These are phyloP conservation scores for Phytopythium chamaehyphon DNA, from an alignment of 352 stramenopile genomes.

Conservation along the genomic window DNA sequence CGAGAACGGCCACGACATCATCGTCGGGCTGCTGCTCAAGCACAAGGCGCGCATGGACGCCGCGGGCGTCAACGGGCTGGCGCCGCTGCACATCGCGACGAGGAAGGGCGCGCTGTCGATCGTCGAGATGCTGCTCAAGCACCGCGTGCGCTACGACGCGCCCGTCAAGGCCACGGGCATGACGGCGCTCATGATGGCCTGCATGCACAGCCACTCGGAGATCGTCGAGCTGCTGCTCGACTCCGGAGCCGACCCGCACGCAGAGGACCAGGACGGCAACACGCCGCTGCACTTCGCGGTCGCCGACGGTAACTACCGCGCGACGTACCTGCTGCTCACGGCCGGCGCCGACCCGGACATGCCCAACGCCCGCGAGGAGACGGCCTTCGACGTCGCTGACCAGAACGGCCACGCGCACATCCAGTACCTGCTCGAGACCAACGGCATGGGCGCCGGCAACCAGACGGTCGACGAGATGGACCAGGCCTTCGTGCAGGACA, in stretches of 20 bases:
- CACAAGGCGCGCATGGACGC: conserved; percentile 48
- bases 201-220: conserved; percentile 42
- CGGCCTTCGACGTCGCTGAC: conserved; percentile 74
- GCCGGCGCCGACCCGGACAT: conserved; percentile 81
- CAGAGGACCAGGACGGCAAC: conserved; percentile 76
- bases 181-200: conserved; percentile 73
- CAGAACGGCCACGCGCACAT: conserved; percentile 63
- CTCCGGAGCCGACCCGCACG: conserved; percentile 64
- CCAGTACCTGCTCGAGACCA: conserved; percentile 76
- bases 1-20: conserved; percentile 52
- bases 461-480: conserved; percentile 59
- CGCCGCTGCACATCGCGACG: conserved; percentile 57
- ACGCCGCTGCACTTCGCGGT: conserved; percentile 78
- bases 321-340: conserved; percentile 76
- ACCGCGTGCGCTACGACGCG: conserved; percentile 46
- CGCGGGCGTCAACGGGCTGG: conserved; percentile 36
- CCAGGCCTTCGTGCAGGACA: conserved; percentile 55
- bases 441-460: conserved; percentile 51
- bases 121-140: conserved; percentile 37
- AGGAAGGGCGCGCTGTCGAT: conserved; percentile 48
- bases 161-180: conserved; percentile 33
- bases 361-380: conserved; percentile 76
- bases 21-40: conserved; percentile 54
- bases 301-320: conserved; percentile 67
- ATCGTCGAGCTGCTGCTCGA: conserved; percentile 74